phyloP scores from a whole-genome alignment of 2,329 filamentous ascomycete genomes.

The Monilinia laxa region DNA sequence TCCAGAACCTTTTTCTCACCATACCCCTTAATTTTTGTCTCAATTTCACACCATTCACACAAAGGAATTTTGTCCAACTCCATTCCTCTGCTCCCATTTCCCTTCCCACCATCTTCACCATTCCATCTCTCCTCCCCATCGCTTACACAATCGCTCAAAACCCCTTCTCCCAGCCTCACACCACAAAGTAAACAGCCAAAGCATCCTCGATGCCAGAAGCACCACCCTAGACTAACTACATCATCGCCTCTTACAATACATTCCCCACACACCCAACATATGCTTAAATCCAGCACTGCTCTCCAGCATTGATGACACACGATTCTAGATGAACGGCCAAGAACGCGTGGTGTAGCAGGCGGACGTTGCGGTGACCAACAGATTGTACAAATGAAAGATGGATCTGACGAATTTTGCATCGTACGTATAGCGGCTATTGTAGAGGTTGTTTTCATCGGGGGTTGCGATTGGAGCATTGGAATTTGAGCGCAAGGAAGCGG shows the following conservation, averaged over 20 bases:
- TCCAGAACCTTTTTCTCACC: slow-evolving; percentile 41
- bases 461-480: neutral
- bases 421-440: neutral
- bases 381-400: slow-evolving; percentile 55
- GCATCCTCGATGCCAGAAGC: slow-evolving; percentile 58
- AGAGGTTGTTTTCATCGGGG: neutral
- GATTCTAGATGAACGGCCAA: slow-evolving; percentile 51
- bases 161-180: slow-evolving; percentile 39
- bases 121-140: slow-evolving; percentile 1
- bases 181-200: slow-evolving; percentile 58
- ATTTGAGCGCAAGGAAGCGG: neutral
- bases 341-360: slow-evolving; percentile 41
- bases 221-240: slow-evolving; percentile 59
- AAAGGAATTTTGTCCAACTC: slow-evolving; percentile 52
- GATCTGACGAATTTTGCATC: slow-evolving; percentile 16
- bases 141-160: slow-evolving; percentile 7
- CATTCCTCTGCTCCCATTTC: slow-evolving; percentile 29
- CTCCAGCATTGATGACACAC: slow-evolving; percentile 50
- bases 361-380: slow-evolving; percentile 48
- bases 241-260: slow-evolving; percentile 54
- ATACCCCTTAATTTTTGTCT: slow-evolving; percentile 36
- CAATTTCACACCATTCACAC: slow-evolving; percentile 49
- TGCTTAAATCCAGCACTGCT: slow-evolving; percentile 52
- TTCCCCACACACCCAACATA: slow-evolving; percentile 59
- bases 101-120: slow-evolving; percentile 20